phyloP scores from a whole-genome alignment of 2,329 filamentous ascomycete genomes.

The Coniochaeta ligniaria region DNA sequence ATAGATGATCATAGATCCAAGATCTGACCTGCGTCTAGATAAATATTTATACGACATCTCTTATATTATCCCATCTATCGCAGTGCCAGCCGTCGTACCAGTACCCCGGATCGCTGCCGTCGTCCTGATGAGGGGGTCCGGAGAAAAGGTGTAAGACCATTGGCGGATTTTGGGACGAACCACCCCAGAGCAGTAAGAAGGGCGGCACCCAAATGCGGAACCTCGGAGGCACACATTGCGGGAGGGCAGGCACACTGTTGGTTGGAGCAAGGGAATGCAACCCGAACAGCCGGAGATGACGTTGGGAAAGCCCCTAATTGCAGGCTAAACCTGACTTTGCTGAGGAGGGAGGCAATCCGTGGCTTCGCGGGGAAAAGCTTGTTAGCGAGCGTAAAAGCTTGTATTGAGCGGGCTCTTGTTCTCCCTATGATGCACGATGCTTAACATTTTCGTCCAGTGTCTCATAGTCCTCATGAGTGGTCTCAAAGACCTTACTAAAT shows the following conservation, averaged over 20 bases:
- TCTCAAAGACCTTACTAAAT: not conserved
- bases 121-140: not conserved
- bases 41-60: not conserved
- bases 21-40: not conserved
- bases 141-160: slow-evolving; percentile 14
- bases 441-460: not conserved
- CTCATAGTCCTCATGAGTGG: not conserved
- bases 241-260: not conserved
- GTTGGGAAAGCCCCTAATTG: not conserved
- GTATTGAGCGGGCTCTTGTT: not conserved
- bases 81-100: not conserved
- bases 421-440: not conserved
- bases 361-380: not conserved
- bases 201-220: slow-evolving; percentile 14
- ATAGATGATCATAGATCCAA: not conserved
- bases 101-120: not conserved
- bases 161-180: slow-evolving; percentile 11
- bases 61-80: not conserved
- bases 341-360: no score
- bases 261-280: not conserved
- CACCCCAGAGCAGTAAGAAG: not conserved
- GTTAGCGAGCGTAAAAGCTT: not conserved
- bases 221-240: slow-evolving; percentile 13
- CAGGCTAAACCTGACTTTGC: not conserved
- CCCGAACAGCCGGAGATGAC: slow-evolving; percentile 2